Evolutionary conservation across 345 rosid genomes (phyloP).

Genomic region (Hibiscus tridactylites): DNA sequence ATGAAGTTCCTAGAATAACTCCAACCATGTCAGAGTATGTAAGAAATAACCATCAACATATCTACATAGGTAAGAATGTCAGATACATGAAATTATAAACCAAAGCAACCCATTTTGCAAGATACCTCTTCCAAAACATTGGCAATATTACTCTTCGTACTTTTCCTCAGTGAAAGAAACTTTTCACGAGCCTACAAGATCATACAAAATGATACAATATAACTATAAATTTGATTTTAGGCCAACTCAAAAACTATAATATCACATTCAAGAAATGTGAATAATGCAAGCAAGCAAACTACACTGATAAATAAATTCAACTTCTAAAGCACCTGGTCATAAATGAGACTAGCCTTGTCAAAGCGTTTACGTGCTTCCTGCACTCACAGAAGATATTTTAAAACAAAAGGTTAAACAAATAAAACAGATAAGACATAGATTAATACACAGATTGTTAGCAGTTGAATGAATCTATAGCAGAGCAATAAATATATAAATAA

Average conservation of each 20-base stretch:
- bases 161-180: constrained; percentile 88
- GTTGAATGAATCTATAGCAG: background rate
- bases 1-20: constrained; percentile 72
- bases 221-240: constrained; percentile 3
- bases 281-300: constrained; percentile 6
- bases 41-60: background rate
- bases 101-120: constrained; percentile 3
- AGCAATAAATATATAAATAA: background rate
- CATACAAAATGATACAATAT: background rate
- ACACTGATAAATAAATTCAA: background rate
- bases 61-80: background rate
- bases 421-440: background rate
- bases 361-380: constrained; percentile 96
- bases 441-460: background rate
- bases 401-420: background rate
- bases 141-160: constrained; percentile 71
- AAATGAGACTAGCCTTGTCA: constrained; percentile 89
- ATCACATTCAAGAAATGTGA: constrained; percentile 1
- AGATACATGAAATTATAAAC: constrained; percentile 4
- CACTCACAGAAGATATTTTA: constrained; percentile 27
- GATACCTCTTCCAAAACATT: constrained; percentile 73
- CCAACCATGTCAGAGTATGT: constrained; percentile 9
- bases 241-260: background rate
- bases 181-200: constrained; percentile 83
- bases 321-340: constrained; percentile 66